Evolutionary conservation across 495 filamentous ascomycete genomes (phyloP).

Genomic region (Penicillium nucicola): DNA sequence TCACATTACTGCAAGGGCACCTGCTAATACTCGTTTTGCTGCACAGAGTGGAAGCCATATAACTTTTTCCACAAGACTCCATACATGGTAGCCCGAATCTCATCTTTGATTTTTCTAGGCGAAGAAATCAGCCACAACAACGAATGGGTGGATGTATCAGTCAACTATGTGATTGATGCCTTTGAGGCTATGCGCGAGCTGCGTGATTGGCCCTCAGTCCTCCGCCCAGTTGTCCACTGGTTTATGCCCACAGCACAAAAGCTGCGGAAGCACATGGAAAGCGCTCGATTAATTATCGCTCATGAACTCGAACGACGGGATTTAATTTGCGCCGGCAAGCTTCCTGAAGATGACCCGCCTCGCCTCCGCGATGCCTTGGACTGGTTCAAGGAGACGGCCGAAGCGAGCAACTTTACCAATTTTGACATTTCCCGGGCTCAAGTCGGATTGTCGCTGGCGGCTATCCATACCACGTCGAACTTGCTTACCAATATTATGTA

Average conservation of each 20-base stretch:
- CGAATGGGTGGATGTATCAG: slow-evolving; percentile 55
- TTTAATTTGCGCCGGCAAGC: slow-evolving; percentile 22
- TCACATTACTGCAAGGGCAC: neutral
- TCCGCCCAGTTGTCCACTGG: slow-evolving; percentile 36
- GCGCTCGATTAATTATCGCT: slow-evolving; percentile 29
- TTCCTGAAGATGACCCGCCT: slow-evolving; percentile 13
- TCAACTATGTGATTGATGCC: slow-evolving; percentile 55
- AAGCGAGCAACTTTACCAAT: slow-evolving; percentile 5
- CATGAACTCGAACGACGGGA: slow-evolving; percentile 28
- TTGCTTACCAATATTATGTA: slow-evolving; percentile 38
- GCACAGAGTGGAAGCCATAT: slow-evolving; percentile 30
- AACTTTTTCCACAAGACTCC: slow-evolving; percentile 28
- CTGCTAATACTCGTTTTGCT: neutral
- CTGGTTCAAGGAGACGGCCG: slow-evolving; percentile 31
- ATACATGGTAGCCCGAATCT: slow-evolving; percentile 52
- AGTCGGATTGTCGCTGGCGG: slow-evolving; percentile 37
- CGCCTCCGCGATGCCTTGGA: slow-evolving; percentile 32
- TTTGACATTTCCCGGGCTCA: slow-evolving; percentile 25
- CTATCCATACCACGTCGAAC: slow-evolving; percentile 45
- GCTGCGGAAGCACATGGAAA: slow-evolving; percentile 23
- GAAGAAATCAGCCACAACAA: slow-evolving; percentile 48
- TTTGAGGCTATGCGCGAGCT: slow-evolving; percentile 35
- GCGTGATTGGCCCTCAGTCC: slow-evolving; percentile 31
- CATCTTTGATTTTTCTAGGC: slow-evolving; percentile 58
- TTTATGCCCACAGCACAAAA: slow-evolving; percentile 29